These are phyloP conservation scores for Falciphora oryzae DNA, from an alignment of 2,329 filamentous ascomycete genomes.

Conservation along the genomic window DNA sequence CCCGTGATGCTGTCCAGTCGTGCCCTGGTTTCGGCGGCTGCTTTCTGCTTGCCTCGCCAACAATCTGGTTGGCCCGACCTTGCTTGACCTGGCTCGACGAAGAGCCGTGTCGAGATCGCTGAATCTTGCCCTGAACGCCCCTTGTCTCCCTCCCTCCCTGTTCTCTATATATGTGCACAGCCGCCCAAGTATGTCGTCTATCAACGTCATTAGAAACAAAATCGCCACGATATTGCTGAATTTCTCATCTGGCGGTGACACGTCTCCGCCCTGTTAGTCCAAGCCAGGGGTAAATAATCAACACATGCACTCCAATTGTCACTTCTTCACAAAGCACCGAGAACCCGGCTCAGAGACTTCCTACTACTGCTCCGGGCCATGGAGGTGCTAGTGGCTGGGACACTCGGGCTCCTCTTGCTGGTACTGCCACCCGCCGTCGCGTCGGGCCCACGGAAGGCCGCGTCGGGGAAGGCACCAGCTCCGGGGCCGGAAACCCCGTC, in stretches of 20 bases:
- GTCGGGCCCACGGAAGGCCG: not conserved
- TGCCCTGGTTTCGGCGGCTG: no score
- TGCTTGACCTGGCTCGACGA: not conserved
- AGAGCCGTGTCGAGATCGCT: not conserved
- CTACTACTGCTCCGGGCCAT: not conserved
- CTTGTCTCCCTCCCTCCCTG: not conserved
- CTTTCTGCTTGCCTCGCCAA: not conserved
- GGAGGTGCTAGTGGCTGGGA: not conserved
- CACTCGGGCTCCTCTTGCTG: not conserved
- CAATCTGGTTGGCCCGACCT: not conserved
- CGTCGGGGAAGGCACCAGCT: constrained; percentile 5
- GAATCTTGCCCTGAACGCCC: not conserved
- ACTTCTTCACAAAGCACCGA: not conserved
- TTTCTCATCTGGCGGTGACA: not conserved
- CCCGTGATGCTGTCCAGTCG: not conserved
- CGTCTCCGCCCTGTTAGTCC: not conserved
- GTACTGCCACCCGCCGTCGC: not conserved
- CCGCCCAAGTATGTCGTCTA: not conserved
- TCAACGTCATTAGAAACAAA: constrained; percentile 1
- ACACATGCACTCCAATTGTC: not conserved
- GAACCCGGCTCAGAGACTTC: not conserved
- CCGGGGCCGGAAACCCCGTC: not conserved
- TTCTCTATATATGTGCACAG: not conserved
- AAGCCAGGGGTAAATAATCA: not conserved
- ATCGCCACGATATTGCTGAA: not conserved